These are phyloP conservation scores for Cyathus striatus DNA, from an alignment of 768 basidiomycete species.

Conservation along the genomic window DNA sequence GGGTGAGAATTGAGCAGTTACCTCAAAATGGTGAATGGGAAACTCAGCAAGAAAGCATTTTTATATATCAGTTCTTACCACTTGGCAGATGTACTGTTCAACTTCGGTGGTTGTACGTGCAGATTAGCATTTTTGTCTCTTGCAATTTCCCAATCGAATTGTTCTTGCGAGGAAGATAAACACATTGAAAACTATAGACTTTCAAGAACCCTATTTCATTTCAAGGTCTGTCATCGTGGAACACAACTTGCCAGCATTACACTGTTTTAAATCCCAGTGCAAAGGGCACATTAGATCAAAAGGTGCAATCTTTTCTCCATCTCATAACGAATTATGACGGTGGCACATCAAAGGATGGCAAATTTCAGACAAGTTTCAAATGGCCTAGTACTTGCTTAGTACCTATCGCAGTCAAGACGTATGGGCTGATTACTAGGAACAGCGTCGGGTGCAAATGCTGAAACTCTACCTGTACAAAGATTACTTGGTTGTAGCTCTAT, in stretches of 20 bases:
- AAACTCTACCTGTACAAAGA: slow-evolving; percentile 51
- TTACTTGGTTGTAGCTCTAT: background rate
- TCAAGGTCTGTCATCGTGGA: slow-evolving; percentile 75
- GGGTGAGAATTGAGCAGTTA: too few relatives aligned
- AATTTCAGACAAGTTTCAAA: slow-evolving; percentile 64
- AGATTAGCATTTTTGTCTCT: too few relatives aligned
- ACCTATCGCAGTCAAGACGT: slow-evolving; percentile 61
- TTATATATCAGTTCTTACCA: too few relatives aligned
- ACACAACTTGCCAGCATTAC: slow-evolving; percentile 82
- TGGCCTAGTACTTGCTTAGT: slow-evolving; percentile 67
- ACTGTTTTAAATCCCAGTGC: slow-evolving; percentile 72
- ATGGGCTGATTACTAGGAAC: slow-evolving; percentile 76
- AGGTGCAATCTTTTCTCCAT: slow-evolving; percentile 72
- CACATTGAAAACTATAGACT: too few relatives aligned
- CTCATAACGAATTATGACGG: slow-evolving; percentile 38
- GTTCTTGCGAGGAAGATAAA: too few relatives aligned
- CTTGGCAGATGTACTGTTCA: too few relatives aligned
- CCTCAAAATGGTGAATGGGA: too few relatives aligned
- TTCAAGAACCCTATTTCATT: too few relatives aligned
- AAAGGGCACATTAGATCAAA: slow-evolving; percentile 66
- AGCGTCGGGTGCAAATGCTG: slow-evolving; percentile 65
- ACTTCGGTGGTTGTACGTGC: too few relatives aligned
- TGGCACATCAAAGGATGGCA: slow-evolving; percentile 53
- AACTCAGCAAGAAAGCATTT: too few relatives aligned
- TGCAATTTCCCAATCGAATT: too few relatives aligned